These are phyloP conservation scores for Epichloe elymi DNA, from an alignment of 2,329 filamentous ascomycete species.

Conservation along the genomic window DNA sequence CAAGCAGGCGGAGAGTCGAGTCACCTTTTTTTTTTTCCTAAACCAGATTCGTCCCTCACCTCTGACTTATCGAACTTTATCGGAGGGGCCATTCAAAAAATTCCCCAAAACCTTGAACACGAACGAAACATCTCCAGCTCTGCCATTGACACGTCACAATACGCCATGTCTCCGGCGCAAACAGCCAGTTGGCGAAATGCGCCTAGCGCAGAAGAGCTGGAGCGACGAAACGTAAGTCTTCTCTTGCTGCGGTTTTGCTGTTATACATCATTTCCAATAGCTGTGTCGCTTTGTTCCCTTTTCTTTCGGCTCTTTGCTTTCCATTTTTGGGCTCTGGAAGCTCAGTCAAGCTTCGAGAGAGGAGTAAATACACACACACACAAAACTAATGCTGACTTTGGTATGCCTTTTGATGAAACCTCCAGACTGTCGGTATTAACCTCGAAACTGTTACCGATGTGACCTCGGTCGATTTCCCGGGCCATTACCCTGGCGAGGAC, in stretches of 20 bases:
- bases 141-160: background rate
- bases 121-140: background rate
- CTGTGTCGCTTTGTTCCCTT: background rate
- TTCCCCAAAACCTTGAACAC: background rate
- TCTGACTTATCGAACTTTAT: background rate
- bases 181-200: constrained; percentile 21
- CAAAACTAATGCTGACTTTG: background rate
- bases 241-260: background rate
- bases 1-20: background rate
- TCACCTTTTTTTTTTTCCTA: constrained; percentile 1
- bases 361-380: background rate
- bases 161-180: constrained; percentile 20
- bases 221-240: constrained; percentile 43
- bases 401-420: background rate
- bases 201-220: constrained; percentile 42
- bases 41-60: constrained; percentile 1
- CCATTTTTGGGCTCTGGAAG: background rate
- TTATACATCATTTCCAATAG: background rate
- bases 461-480: constrained; percentile 81
- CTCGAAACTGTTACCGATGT: constrained; percentile 84
- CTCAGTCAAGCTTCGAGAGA: background rate
- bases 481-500: constrained; percentile 81
- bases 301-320: background rate
- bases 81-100: constrained; percentile 4
- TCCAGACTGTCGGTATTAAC: constrained; percentile 75